These are phyloP conservation scores for Plasmodium billcollinsi DNA, from an alignment of 169 alveolate species.

Conservation along the genomic window DNA sequence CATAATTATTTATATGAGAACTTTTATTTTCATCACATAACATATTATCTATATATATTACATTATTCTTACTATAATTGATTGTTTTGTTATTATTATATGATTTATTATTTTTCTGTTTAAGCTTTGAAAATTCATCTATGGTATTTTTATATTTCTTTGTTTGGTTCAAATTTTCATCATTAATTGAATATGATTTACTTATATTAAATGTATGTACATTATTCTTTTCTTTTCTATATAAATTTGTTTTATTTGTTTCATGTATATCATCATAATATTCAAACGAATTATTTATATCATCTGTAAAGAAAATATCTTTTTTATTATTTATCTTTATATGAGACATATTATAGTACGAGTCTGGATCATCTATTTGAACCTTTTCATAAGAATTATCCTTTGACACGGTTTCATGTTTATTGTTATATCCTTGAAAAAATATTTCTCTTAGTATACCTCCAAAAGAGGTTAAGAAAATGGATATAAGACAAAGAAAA, in stretches of 20 bases:
- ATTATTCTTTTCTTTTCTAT: not conserved
- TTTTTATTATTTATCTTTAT: not conserved
- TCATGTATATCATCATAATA: not conserved
- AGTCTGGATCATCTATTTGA: no score
- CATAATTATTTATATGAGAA: not conserved
- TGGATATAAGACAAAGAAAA: conserved; percentile 49
- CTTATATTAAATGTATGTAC: not conserved
- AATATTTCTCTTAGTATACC: conserved; percentile 67
- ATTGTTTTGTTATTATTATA: not conserved
- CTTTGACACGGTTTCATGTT: not conserved
- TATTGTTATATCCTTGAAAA: conserved; percentile 38
- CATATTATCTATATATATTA: not conserved
- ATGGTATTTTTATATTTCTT: not conserved
- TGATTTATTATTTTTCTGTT: not conserved
- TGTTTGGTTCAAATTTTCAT: not conserved
- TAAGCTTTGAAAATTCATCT: not conserved
- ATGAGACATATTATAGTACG: not conserved
- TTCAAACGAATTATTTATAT: no score
- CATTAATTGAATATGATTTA: not conserved
- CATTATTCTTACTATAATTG: not conserved
- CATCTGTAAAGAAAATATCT: not conserved
- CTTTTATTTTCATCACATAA: not conserved
- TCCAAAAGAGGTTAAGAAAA: conserved; percentile 58
- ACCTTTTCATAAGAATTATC: not conserved
- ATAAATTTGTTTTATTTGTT: not conserved